These are phyloP conservation scores for Apiotrichum gracile DNA, from an alignment of 1,284 basidiomycete genomes.

Conservation along the genomic window DNA sequence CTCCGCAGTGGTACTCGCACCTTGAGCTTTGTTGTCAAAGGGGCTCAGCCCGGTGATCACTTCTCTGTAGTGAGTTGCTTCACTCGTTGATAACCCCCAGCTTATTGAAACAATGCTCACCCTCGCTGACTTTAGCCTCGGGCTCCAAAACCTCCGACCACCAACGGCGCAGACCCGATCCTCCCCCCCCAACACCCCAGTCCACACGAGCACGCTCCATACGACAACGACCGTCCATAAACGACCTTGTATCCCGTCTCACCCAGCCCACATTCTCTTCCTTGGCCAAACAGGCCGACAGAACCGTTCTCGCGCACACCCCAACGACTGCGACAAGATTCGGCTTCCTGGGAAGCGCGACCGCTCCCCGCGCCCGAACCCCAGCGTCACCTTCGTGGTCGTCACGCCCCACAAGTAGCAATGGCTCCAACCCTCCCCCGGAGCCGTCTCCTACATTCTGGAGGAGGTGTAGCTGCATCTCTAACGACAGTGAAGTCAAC, in stretches of 20 bases:
- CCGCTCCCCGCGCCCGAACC: neutral
- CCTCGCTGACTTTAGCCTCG: constrained; percentile 1
- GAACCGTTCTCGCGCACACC: neutral
- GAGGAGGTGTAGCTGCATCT: neutral
- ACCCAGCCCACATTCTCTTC: neutral
- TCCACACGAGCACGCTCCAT: neutral
- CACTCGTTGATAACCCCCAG: neutral
- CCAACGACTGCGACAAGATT: neutral
- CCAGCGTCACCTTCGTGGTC: neutral
- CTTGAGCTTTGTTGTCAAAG: neutral
- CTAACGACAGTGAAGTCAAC: neutral
- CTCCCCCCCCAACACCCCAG: neutral
- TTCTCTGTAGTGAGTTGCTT: neutral
- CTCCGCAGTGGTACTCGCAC: neutral
- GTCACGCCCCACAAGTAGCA: neutral
- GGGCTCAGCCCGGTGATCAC: neutral
- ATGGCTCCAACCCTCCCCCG: neutral
- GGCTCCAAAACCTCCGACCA: neutral
- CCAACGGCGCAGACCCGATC: neutral
- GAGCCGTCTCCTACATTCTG: neutral
- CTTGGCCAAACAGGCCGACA: neutral
- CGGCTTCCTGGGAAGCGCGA: neutral
- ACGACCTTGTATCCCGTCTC: neutral
- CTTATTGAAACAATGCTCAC: neutral
- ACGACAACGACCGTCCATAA: neutral